Percentiles rank a stretch among this genome's conserved stretches.
phyloP scores from a whole-genome alignment of 768 basidiomycete species.

The Boletus rubescentipes region DNA sequence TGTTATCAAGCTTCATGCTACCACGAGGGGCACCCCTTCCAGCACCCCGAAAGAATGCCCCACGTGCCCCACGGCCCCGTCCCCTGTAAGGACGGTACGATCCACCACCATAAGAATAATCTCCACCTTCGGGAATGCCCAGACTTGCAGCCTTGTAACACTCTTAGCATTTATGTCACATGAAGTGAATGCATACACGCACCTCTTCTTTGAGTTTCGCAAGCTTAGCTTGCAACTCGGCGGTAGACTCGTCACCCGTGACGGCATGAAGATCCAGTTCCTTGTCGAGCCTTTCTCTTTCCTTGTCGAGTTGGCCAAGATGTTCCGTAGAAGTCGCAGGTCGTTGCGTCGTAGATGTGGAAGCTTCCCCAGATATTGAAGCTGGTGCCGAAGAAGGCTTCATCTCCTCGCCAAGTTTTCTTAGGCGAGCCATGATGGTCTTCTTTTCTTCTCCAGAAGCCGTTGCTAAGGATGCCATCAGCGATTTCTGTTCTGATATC shows the following conservation, averaged over 20 bases:
- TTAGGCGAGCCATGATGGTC: slow-evolving; percentile 69
- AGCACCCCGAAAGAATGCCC: slow-evolving; percentile 59
- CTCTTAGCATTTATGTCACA: slow-evolving; percentile 7
- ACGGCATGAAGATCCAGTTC: slow-evolving; percentile 71
- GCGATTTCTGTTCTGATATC: slow-evolving; percentile 84
- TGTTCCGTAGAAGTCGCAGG: slow-evolving; percentile 29
- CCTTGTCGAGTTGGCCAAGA: slow-evolving; percentile 49
- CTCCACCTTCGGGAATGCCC: slow-evolving; percentile 56
- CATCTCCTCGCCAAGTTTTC: slow-evolving; percentile 81
- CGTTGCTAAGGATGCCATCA: slow-evolving; percentile 69
- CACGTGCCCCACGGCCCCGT: slow-evolving; percentile 54
- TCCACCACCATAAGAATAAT: slow-evolving; percentile 34
- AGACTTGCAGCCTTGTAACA: slow-evolving; percentile 65
- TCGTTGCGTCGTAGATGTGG: slow-evolving; percentile 23
- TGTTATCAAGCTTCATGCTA: slow-evolving; percentile 89
- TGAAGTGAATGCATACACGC: slow-evolving; percentile 22
- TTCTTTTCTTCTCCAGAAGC: slow-evolving; percentile 75
- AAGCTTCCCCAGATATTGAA: slow-evolving; percentile 29
- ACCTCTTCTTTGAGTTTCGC: slow-evolving; percentile 82
- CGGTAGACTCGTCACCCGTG: slow-evolving; percentile 50
- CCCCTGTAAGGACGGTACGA: slow-evolving; percentile 68
- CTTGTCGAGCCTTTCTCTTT: slow-evolving; percentile 71
- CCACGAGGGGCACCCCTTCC: slow-evolving; percentile 66
- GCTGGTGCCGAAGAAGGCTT: slow-evolving; percentile 38
- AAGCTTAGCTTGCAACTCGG: slow-evolving; percentile 71